Percentiles rank a stretch among this genome's conserved stretches.
phyloP scores from a whole-genome alignment of 116 monocot genomes.

The Dioscorea cayenensis region DNA sequence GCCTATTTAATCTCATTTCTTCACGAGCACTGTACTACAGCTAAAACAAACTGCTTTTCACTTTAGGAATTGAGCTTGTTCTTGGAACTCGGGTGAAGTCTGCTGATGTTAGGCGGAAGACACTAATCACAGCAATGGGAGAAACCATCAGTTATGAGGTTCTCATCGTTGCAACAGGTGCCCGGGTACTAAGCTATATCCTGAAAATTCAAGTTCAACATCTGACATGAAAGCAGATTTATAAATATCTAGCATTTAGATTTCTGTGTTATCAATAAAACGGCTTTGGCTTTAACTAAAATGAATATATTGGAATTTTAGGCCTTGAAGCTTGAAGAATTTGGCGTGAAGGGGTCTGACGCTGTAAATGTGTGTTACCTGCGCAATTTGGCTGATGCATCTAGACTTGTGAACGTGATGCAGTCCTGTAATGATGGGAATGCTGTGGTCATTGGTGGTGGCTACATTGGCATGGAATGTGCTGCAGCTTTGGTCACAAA shows the following conservation, averaged over 20 bases:
- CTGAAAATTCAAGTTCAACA: background rate
- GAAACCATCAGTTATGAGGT: constrained; percentile 94
- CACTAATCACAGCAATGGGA: constrained; percentile 58
- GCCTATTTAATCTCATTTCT: too few species aligned
- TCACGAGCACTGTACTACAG: too few species aligned
- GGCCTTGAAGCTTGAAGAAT: constrained; percentile 96
- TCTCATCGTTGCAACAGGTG: constrained; percentile 95
- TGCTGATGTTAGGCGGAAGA: constrained; percentile 80
- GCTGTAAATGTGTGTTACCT: constrained; percentile 94
- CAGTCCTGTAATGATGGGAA: constrained; percentile 49
- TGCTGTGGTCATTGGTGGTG: constrained; percentile 95
- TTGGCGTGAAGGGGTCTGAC: constrained; percentile 78
- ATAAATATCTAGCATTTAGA: background rate
- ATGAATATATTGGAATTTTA: constrained; percentile 12
- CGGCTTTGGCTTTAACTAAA: background rate
- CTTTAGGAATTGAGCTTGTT: constrained; percentile 87
- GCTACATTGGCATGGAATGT: constrained; percentile 99
- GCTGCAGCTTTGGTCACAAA: constrained; percentile 85
- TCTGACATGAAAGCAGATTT: background rate
- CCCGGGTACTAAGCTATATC: constrained; percentile 65
- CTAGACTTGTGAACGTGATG: constrained; percentile 68
- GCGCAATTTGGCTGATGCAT: constrained; percentile 82
- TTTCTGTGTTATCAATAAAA: background rate
- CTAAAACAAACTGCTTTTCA: background rate
- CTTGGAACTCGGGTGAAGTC: constrained; percentile 84